Conservation (phyloP, 2,329 filamentous ascomycete genomes). For the Cordyceps tenuipes region DNA sequence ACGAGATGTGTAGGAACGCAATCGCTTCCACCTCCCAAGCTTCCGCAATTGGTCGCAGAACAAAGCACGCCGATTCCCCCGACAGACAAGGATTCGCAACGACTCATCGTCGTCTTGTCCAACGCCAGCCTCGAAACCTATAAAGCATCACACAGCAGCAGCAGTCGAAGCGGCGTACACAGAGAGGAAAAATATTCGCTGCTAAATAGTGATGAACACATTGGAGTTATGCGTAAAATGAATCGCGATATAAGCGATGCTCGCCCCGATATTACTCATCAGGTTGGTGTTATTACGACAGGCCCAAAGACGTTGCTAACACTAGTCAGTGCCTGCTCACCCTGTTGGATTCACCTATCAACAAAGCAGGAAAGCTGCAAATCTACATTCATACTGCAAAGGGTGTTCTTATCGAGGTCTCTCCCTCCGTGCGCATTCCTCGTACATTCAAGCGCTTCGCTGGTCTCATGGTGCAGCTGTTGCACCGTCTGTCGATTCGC, state of each 20-base stretch:
- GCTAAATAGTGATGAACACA: conserved; percentile 98
- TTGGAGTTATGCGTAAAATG: conserved; percentile 99
- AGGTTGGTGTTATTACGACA: conserved; percentile 51
- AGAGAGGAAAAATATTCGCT: conserved; percentile 95
- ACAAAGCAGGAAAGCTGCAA: conserved; percentile 94
- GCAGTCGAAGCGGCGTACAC: conserved; percentile 52
- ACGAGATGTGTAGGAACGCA: conserved; percentile 61
- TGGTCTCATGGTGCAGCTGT: conserved; percentile 94
- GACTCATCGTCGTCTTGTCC: conserved; percentile 90
- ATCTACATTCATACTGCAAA: conserved; percentile 98
- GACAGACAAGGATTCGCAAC: conserved; percentile 81
- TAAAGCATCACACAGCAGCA: conserved; percentile 72
- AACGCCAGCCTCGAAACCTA: conserved; percentile 98
- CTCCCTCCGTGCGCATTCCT: conserved; percentile 93
- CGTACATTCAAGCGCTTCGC: conserved; percentile 98
- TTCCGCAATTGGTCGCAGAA: conserved; percentile 89
- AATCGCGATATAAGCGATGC: conserved; percentile 97
- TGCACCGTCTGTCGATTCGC: conserved; percentile 91
- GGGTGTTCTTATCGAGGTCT: conserved; percentile 94
- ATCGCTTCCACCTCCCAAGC: conserved; percentile 82
- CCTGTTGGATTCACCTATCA: conserved; percentile 93
- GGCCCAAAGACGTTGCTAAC: neutral
- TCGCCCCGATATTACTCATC: conserved; percentile 94
- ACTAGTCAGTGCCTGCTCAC: conserved; percentile 78
- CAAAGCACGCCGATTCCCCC: conserved; percentile 78